Conservation (phyloP, 1,284 basidiomycete species). For the Phaffia rhodozyma region DNA sequence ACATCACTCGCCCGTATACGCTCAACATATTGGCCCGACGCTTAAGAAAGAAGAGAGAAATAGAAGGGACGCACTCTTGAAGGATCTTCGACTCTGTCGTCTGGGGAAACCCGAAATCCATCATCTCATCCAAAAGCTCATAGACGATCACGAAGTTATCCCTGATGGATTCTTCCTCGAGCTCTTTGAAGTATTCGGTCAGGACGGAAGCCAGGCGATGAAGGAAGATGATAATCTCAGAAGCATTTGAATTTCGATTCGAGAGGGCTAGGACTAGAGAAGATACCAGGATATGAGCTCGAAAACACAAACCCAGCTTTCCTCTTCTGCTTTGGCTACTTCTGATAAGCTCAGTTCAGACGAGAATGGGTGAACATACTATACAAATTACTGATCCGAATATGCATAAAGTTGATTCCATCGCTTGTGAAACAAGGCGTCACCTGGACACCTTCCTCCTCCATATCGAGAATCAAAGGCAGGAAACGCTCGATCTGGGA, state of each 20-base stretch:
- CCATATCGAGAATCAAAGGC: constrained; percentile 87
- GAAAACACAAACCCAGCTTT: background rate
- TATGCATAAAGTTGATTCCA: constrained; percentile 96
- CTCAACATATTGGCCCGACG: background rate
- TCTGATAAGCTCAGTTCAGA: background rate
- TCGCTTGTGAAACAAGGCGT: constrained; percentile 91
- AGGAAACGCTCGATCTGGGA: constrained; percentile 88
- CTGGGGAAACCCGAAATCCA: constrained; percentile 99
- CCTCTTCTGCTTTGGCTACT: background rate
- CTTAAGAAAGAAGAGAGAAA: background rate
- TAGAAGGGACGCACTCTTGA: constrained; percentile 58
- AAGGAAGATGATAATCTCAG: constrained; percentile 92
- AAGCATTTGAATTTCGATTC: constrained; percentile 89
- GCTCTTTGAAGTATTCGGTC: constrained; percentile 97
- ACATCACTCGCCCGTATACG: background rate
- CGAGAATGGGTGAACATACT: constrained; percentile 44
- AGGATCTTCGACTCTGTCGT: constrained; percentile 99
- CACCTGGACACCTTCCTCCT: constrained; percentile 90
- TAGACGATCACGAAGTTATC: constrained; percentile 99
- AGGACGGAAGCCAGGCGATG: constrained; percentile 70
- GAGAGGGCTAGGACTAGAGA: constrained; percentile 79
- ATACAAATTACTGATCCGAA: constrained; percentile 94
- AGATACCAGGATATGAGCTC: background rate
- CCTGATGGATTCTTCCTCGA: constrained; percentile 96
- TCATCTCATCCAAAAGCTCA: constrained; percentile 98